A percentile compares a stretch with the other conserved stretches of the same genome.
Conservation (phyloP, 257 asterid genomes). For the Lantana camara region DNA sequence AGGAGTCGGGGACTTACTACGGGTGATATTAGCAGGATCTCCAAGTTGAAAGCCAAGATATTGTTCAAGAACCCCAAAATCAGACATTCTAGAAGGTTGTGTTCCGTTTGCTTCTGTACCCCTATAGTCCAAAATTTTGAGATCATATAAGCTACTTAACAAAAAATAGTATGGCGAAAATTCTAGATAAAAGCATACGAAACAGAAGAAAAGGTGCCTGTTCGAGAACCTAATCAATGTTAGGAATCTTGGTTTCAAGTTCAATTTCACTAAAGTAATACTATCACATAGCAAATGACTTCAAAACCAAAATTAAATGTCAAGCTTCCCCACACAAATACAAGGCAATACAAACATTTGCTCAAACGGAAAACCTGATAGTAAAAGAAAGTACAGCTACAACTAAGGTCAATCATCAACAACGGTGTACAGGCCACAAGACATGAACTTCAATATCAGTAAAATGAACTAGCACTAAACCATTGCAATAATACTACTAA, state of each 20-base stretch:
- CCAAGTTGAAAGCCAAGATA: conserved; percentile 79
- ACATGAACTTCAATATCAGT: conserved; percentile 23
- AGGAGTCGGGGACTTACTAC: conserved; percentile 42
- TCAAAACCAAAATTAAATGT: background rate
- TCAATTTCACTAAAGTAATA: background rate
- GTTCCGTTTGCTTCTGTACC: conserved; percentile 63
- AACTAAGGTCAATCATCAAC: background rate
- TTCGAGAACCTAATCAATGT: background rate
- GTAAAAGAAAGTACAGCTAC: background rate
- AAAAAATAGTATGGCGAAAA: background rate
- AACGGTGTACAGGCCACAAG: background rate
- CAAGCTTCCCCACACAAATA: conserved; percentile 5
- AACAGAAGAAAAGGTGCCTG: background rate
- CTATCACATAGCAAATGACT: background rate
- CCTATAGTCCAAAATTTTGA: conserved; percentile 54
- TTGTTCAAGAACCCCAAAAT: conserved; percentile 86
- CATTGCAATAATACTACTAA: conserved; percentile 11
- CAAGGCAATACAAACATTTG: background rate
- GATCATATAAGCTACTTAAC: conserved; percentile 17
- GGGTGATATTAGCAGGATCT: conserved; percentile 55
- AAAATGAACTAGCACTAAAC: conserved; percentile 7
- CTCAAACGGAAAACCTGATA: background rate
- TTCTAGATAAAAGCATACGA: background rate
- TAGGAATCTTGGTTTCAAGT: background rate
- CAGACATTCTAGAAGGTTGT: conserved; percentile 60